Percentiles rank a stretch among this genome's conserved stretches.
These are phyloP conservation scores for Protomyces arabidopsidicola DNA, from an alignment of 1,139 yeast species.

Conservation along the genomic window DNA sequence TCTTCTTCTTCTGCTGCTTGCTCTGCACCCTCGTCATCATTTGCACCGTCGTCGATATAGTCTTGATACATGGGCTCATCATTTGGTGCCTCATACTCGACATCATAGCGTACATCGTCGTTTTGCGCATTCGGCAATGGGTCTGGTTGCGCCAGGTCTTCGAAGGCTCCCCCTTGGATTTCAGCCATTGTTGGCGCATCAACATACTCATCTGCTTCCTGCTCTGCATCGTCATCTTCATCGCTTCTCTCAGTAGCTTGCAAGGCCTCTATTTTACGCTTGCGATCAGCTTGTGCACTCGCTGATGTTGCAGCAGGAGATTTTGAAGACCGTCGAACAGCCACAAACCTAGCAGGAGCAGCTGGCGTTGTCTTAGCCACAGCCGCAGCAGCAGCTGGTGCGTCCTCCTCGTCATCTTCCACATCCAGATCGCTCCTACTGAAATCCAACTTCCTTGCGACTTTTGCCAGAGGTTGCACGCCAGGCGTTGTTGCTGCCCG, in stretches of 20 bases:
- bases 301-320: neutral
- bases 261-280: neutral
- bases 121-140: neutral
- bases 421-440: slow-evolving; percentile 8
- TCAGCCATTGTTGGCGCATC: neutral
- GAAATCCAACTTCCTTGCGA: slow-evolving; percentile 30
- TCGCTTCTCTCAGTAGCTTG: neutral
- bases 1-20: neutral
- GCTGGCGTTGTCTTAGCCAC: neutral
- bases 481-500: neutral
- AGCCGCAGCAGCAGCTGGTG: neutral
- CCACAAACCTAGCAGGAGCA: neutral
- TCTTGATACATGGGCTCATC: slow-evolving; percentile 9
- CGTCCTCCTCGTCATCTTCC: neutral
- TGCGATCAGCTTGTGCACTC: neutral
- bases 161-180: neutral
- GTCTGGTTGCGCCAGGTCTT: neutral
- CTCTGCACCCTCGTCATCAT: neutral
- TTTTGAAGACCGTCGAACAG: neutral
- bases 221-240: neutral
- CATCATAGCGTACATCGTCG: neutral
- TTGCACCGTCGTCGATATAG: slow-evolving; percentile 3
- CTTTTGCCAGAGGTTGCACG: neutral
- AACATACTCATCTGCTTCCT: neutral
- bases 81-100: neutral